Conservation (phyloP, 371 early-diverging fungal species). For the Entomophthora muscae region DNA sequence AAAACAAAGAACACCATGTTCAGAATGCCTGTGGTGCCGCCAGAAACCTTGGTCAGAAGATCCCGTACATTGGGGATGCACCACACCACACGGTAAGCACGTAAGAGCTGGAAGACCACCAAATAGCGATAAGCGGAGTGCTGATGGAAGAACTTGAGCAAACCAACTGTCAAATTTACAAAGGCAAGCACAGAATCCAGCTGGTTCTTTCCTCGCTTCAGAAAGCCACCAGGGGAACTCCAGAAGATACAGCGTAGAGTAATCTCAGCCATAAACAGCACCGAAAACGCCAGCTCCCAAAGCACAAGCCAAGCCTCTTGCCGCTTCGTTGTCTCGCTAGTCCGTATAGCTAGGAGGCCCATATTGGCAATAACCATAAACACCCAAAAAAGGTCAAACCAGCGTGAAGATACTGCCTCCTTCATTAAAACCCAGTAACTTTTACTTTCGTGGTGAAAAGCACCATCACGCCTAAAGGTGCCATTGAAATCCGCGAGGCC, state of each 20-base stretch:
- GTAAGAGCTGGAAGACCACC: constrained; percentile 36
- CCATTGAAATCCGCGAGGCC: not conserved
- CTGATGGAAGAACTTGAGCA: constrained; percentile 26
- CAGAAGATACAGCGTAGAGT: constrained; percentile 23
- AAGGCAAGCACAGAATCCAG: constrained; percentile 31
- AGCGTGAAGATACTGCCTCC: not conserved
- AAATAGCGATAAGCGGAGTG: constrained; percentile 29
- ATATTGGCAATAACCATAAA: not conserved
- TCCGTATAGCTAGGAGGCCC: not conserved
- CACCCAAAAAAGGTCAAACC: constrained; percentile 3
- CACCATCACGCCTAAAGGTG: too few relatives aligned
- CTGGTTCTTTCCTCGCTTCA: constrained; percentile 21
- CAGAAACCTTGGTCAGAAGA: constrained; percentile 35
- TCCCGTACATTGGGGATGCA: constrained; percentile 29
- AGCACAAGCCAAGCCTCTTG: constrained; percentile 16
- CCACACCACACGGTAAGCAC: constrained; percentile 36
- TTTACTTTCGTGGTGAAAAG: too few relatives aligned
- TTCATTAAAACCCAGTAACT: not conserved
- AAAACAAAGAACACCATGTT: constrained; percentile 43
- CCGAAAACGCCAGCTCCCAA: constrained; percentile 29
- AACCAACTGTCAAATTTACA: constrained; percentile 25
- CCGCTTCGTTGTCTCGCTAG: not conserved
- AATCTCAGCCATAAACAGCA: constrained; percentile 34
- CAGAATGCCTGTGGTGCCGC: constrained; percentile 34
- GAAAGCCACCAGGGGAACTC: constrained; percentile 21